phyloP scores from a whole-genome alignment of 2,329 filamentous ascomycete species.

The Penicillium frequentans region DNA sequence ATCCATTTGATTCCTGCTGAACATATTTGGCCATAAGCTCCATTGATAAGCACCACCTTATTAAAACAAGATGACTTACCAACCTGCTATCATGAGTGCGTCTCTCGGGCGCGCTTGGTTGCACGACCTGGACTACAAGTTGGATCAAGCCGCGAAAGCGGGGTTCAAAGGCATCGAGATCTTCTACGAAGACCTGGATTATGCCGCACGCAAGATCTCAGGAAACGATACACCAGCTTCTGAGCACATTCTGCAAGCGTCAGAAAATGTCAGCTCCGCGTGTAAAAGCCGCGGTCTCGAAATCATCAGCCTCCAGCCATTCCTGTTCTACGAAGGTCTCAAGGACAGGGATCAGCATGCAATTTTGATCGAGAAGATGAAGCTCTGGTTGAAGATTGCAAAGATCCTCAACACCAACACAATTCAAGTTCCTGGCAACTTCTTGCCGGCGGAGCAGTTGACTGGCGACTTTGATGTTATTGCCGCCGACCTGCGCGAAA shows the following conservation, averaged over 20 bases:
- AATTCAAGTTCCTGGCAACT: slow-evolving; percentile 72
- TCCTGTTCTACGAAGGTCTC: slow-evolving; percentile 74
- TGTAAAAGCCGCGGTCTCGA: slow-evolving; percentile 24
- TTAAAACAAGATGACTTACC: slow-evolving; percentile 6
- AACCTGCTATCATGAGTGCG: slow-evolving; percentile 20
- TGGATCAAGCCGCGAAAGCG: slow-evolving; percentile 63
- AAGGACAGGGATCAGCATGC: slow-evolving; percentile 60
- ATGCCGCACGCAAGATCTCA: slow-evolving; percentile 54
- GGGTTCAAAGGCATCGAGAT: slow-evolving; percentile 71
- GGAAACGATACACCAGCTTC: slow-evolving; percentile 44
- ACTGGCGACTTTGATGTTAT: slow-evolving; percentile 58
- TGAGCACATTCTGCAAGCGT: slow-evolving; percentile 54
- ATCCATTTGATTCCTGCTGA: background rate
- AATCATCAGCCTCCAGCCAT: slow-evolving; percentile 66
- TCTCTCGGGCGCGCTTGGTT: slow-evolving; percentile 71
- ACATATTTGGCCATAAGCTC: background rate
- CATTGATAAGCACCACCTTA: background rate
- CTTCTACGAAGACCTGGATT: slow-evolving; percentile 74
- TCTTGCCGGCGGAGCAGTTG: slow-evolving; percentile 48
- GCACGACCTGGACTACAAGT: slow-evolving; percentile 65
- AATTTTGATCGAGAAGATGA: slow-evolving; percentile 57
- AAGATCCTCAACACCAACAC: slow-evolving; percentile 65
- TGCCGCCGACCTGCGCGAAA: slow-evolving; percentile 60
- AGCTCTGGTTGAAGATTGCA: slow-evolving; percentile 68
- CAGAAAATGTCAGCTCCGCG: slow-evolving; percentile 56